phyloP scores from a whole-genome alignment of 2,329 filamentous ascomycete genomes.

The Beauveria sp. region DNA sequence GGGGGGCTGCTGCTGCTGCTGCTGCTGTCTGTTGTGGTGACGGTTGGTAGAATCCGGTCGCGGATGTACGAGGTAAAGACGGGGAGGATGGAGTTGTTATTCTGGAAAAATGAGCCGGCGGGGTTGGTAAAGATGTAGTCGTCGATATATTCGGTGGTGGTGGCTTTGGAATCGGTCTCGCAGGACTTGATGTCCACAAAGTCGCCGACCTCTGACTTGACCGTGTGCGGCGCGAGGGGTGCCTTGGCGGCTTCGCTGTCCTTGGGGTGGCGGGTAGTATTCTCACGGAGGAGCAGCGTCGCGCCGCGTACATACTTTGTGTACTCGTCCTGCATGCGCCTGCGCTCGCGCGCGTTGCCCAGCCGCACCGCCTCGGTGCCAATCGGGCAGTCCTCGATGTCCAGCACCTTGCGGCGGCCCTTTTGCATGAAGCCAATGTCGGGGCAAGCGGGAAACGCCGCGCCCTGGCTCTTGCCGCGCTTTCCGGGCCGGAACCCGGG shows the following conservation, averaged over 20 bases:
- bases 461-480: conserved; percentile 30
- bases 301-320: conserved; percentile 70
- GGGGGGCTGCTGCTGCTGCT: conserved; percentile 20
- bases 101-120: conserved; percentile 95
- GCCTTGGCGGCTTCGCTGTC: conserved; percentile 24
- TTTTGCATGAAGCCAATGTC: conserved; percentile 88
- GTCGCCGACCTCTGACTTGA: conserved; percentile 42
- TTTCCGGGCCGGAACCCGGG: conserved; percentile 42
- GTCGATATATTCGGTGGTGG: conserved; percentile 80
- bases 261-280: conserved; percentile 60
- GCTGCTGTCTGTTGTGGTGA: conserved; percentile 32
- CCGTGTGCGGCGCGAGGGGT: conserved; percentile 24
- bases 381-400: conserved; percentile 97
- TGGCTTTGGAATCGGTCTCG: conserved; percentile 77
- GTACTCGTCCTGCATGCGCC: conserved; percentile 63
- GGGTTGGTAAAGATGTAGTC: conserved; percentile 81
- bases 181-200: conserved; percentile 78
- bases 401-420: conserved; percentile 69
- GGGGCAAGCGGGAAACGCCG: conserved; percentile 55
- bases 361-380: conserved; percentile 77
- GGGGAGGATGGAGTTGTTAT: conserved; percentile 96
- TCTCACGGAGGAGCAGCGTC: conserved; percentile 83
- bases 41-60: conserved; percentile 59
- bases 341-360: conserved; percentile 73
- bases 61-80: conserved; percentile 82